These are phyloP conservation scores for Dothistroma septosporum DNA, from an alignment of 2,329 filamentous ascomycete genomes.

Conservation along the genomic window DNA sequence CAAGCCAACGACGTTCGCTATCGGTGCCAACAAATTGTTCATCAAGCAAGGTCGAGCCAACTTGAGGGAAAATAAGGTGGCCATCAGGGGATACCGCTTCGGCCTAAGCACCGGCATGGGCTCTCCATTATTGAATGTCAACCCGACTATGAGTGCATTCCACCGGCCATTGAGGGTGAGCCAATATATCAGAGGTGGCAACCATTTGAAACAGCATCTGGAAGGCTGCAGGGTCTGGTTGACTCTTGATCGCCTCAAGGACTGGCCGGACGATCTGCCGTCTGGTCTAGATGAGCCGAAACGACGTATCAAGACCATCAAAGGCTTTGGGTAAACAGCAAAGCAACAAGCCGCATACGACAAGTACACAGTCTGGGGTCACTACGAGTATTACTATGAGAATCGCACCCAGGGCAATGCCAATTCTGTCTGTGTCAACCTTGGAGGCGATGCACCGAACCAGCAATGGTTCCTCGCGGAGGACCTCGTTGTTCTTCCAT, in stretches of 20 bases:
- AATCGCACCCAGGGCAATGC: not conserved
- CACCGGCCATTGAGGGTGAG: constrained; percentile 3
- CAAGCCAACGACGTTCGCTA: constrained; percentile 10
- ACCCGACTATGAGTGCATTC: constrained; percentile 19
- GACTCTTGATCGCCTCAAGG: constrained; percentile 4
- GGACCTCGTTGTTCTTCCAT: not conserved
- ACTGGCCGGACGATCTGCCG: not conserved
- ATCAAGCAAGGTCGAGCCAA: not conserved
- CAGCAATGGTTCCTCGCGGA: not conserved
- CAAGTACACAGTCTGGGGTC: not conserved
- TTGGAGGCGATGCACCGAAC: not conserved
- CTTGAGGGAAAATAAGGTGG: not conserved
- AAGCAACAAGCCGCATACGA: not conserved
- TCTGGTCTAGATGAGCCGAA: not conserved
- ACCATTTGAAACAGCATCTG: not conserved
- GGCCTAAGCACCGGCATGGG: constrained; percentile 10
- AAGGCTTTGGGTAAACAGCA: not conserved
- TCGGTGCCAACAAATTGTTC: not conserved
- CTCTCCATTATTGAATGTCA: constrained; percentile 19
- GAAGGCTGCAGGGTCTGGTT: constrained; percentile 1
- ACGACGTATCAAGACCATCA: constrained; percentile 6
- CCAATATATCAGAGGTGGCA: not conserved
- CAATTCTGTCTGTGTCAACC: not conserved
- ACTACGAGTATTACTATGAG: not conserved
- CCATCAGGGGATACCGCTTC: constrained; percentile 13